Base-by-base conservation (phyloP, 2,329 filamentous ascomycete genomes). In the Cladosporium sp. region DNA sequence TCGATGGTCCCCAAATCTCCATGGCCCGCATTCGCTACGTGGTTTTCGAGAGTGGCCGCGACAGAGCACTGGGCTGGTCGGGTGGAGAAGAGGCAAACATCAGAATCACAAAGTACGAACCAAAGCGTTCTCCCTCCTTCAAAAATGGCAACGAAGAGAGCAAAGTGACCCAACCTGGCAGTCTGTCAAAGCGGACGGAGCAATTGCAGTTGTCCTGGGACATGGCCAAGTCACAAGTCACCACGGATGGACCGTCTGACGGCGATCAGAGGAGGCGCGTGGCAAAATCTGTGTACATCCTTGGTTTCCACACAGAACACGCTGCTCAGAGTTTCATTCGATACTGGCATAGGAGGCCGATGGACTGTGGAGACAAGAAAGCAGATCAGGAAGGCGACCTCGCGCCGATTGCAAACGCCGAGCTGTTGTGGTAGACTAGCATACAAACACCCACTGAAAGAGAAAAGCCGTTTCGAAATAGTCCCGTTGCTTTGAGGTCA, bases 281-380 rank as follows among this genome's bases (percentile, higher is more conserved):
- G n/a, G 59, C 61, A 13, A 45, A 44, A 7, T 28, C 58, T 17
- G 65, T 69, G 4, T 71, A 68, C 73, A 72, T 87, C 13, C 64
- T 87, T 20, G 77, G 79, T 4, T 85, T 88, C 60, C 66, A 74
- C 13, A 80, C 80, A n/a, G 73, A 78, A 50, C 72, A 73, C 9
- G 82, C 83, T 60, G 83, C 83, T 19, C 77, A 75, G 55, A 70
- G 78, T 60, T 83, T 83, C 69, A 74, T 77, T 3, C 65, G 73
- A 48, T 70, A 76, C 58, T 85, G 82, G 82, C 79, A 84, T 71
- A 69, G 77, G 39, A 73, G 74, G 53, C 70, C 73, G 22, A 70
- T 83, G 62, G 75, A 59, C 6, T 40, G 45, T 10, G 75, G 20
- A 65, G 25, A 51, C 39, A 20, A 45, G 17, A 53, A 49, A 8